Evolutionary conservation across 2,329 filamentous ascomycete genomes (phyloP).

Genomic region (Colletotrichum agaves): DNA sequence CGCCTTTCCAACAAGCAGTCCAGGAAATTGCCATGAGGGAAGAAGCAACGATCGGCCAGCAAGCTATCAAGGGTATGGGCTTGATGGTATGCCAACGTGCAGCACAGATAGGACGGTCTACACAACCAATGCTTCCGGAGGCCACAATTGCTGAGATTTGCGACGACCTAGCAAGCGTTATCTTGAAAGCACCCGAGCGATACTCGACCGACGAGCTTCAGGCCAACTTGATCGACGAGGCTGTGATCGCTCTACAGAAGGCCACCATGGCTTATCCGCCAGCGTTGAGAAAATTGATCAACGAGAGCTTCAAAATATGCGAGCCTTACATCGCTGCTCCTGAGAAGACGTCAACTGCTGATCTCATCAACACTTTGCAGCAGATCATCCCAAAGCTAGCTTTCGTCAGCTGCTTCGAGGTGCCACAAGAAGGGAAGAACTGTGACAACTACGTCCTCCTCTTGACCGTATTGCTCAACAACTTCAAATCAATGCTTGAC

Average conservation of each 20-base stretch:
- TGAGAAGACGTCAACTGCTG: slow-evolving; percentile 19
- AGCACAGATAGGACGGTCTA: slow-evolving; percentile 37
- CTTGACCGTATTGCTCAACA: slow-evolving; percentile 47
- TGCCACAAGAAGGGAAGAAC: slow-evolving; percentile 44
- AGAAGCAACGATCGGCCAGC: slow-evolving; percentile 53
- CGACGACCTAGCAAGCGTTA: slow-evolving; percentile 41
- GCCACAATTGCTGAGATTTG: slow-evolving; percentile 49
- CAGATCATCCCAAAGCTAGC: slow-evolving; percentile 57
- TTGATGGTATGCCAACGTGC: slow-evolving; percentile 55
- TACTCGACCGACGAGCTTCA: slow-evolving; percentile 32
- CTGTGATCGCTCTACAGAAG: slow-evolving; percentile 53
- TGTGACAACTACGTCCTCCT: slow-evolving; percentile 56
- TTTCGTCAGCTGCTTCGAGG: slow-evolving; percentile 60
- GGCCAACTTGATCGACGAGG: slow-evolving; percentile 51
- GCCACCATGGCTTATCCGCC: slow-evolving; percentile 49
- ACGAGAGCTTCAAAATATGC: slow-evolving; percentile 30
- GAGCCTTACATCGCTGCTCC: slow-evolving; percentile 20
- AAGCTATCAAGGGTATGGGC: slow-evolving; percentile 59
- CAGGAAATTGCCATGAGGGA: slow-evolving; percentile 47
- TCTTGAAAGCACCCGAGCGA: slow-evolving; percentile 42
- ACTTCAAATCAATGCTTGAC: slow-evolving; percentile 51
- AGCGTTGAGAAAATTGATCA: slow-evolving; percentile 49
- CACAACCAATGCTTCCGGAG: slow-evolving; percentile 30
- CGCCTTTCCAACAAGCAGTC: slow-evolving; percentile 46
- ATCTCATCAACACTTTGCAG: slow-evolving; percentile 41